Evolutionary conservation across 257 asterid genomes (phyloP), one percentile per base, ranked within the genome.

Genomic region (Nicotiana paniculata): DNA sequence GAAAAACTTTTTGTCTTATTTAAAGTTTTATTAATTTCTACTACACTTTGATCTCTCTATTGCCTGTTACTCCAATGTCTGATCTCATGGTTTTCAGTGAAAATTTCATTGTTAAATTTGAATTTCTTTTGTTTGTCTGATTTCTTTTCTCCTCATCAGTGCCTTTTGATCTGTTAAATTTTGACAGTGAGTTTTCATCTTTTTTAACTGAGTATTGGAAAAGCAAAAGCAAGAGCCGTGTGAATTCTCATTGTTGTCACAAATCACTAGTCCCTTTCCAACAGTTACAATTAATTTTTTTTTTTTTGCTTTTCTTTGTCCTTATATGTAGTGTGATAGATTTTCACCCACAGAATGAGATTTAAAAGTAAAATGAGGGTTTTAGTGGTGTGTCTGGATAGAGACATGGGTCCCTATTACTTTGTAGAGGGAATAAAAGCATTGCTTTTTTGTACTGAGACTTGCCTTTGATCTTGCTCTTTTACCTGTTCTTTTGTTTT

Each of bases 271-370:
- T 90, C 88, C 74, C 64, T 89, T 85, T 91, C 91, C 53, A 82
- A 82, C 80, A 54, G 83, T 81, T 82, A 21, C 79, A 77, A 46
- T 81, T 21, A 21, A 21, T 28, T 21, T 21, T 21, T 21, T 21
- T 21, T 61, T 75, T 82, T 88, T 67, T 66, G 30, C 79, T 78
- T 83, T 83, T 21, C 69, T 26, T 88, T 81, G 85, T 86, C 88
- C 77, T 85, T 77, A 54, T 43, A 85, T 83, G 65, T 85, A 83
- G 87, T 87, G 92, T 75, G 88, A 86, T 89, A 79, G 88, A 83
- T 82, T 81, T 85, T 81, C 59, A 74, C 74, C 79, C 75, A 81
- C 24, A 79, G 46, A 75, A 51, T 54, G 82, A 57, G 81, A 81
- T 67, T 83, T 75, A 48, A 81, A 85, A 81, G 80, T 74, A 83